Base-by-base conservation (phyloP, 129 eudicot genomes). In the Helianthus annuus region DNA sequence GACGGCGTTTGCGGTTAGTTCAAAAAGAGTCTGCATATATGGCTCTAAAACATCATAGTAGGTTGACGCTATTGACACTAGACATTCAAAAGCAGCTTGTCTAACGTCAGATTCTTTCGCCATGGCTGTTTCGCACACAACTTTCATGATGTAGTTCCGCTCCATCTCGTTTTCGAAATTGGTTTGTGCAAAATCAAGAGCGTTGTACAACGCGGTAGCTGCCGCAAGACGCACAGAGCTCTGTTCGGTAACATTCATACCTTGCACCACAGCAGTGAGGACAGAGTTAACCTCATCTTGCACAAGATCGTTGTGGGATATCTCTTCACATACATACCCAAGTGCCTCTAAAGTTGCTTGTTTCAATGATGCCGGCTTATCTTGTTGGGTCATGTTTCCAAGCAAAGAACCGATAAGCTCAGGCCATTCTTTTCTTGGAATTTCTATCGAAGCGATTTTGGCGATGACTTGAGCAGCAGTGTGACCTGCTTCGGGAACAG, bases 221-320 rank as follows among this genome's bases (percentile, higher is more conserved):
- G 97, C 97, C 38, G 97, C 96, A 76, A 91, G 91, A 44, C 97
- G 86, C 6, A 85, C 96, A 27, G 83, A 71, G 67, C 88, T 83
- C 38, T 80, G 85, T 67, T 91, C 92, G 19, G 87, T 59, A 15
- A 61, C 87, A 79, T 83, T 88, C 97, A 91, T 91, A 27, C 97
- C 97, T 73, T 91, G 97, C 5, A 86, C 92, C 9, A 91, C 97
- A 58, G 97, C 97, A 57, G 97, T 91, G n/a, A 91, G 87, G 32
- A 91, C 84, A 22, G 96, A 78, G 74, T 91, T 91, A 1, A 91
- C 97, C 77, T 91, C 96, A 10, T 84, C 90, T 73, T 91, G 97
- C 65, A 72, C 89, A 66, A 91, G 85, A 75, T 86, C 96, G 55
- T 80, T 80, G 70, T 86, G 85, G 44, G 97, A 91, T 49, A 88